Evolutionary conservation across 106 monocot genomes (phyloP).

Genomic region (Phalaenopsis aphrodite): DNA sequence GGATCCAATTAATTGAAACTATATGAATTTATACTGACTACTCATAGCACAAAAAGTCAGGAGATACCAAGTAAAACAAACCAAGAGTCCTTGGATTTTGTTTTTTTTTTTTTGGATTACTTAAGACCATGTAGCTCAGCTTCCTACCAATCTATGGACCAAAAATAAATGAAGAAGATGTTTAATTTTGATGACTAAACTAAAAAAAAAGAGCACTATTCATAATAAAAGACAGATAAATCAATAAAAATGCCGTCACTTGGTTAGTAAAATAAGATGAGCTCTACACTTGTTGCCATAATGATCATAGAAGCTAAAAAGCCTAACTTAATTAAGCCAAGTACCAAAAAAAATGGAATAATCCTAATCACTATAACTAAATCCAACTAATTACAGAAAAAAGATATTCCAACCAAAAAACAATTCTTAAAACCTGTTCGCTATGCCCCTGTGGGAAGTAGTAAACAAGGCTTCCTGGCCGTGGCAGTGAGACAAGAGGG

Average conservation of each 20-base stretch:
- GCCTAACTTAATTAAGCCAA: neutral
- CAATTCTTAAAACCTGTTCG: conserved; percentile 52
- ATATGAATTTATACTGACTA: neutral
- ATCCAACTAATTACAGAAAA: neutral
- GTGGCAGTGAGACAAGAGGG: conserved; percentile 72
- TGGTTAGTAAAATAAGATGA: too few species aligned
- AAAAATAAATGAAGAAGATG: too few species aligned
- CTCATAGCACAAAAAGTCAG: neutral
- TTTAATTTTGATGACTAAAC: too few species aligned
- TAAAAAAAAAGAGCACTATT: too few species aligned
- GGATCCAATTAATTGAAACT: neutral
- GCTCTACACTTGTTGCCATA: neutral
- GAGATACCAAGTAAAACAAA: too few species aligned
- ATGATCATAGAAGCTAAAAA: neutral
- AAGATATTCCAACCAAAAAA: neutral
- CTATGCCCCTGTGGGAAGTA: conserved; percentile 95
- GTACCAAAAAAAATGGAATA: neutral
- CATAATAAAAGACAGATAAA: too few species aligned
- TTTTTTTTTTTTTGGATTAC: too few species aligned
- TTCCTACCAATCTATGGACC: too few species aligned
- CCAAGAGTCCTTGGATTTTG: too few species aligned
- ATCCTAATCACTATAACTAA: neutral
- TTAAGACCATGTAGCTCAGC: too few species aligned
- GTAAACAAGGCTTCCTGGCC: conserved; percentile 76
- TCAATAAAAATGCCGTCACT: too few species aligned